Conservation (phyloP, 2,329 filamentous ascomycete species). For the Immersiporthe knoxdaviesiana region DNA sequence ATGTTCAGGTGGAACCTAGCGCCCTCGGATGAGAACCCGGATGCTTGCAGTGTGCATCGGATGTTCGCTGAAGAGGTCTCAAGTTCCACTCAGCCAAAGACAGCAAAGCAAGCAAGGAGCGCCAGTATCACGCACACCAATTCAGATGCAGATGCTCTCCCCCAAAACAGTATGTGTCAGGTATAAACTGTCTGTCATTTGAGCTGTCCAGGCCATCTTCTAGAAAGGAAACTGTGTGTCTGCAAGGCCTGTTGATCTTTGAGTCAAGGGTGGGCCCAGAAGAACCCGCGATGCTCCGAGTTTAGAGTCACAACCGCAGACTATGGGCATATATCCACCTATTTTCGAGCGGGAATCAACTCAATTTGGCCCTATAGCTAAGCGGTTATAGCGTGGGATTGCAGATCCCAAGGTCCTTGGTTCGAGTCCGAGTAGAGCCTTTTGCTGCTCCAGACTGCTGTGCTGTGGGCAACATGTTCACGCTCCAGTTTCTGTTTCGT, state of each 20-base stretch:
- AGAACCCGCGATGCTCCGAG: background rate
- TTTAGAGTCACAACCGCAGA: background rate
- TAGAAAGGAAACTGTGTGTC: background rate
- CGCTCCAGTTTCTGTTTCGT: background rate
- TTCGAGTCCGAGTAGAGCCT: constrained; percentile 6
- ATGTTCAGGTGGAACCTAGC: background rate
- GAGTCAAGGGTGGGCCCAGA: background rate
- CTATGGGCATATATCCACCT: background rate
- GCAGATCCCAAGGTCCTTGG: constrained; percentile 10
- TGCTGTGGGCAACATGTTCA: background rate
- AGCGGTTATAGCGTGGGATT: constrained; percentile 10
- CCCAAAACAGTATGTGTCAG: background rate
- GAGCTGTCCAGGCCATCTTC: background rate
- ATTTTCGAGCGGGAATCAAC: background rate
- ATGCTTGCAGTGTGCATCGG: constrained; percentile 3
- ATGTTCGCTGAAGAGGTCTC: background rate
- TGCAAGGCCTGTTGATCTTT: background rate
- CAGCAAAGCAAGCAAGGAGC: background rate
- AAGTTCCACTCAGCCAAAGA: background rate
- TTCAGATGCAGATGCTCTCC: background rate
- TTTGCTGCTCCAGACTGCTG: background rate
- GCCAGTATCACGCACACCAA: background rate
- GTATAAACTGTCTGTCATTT: accelerated
- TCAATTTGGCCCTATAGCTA: background rate
- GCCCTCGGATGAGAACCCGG: constrained; percentile 12